Base-by-base conservation (phyloP, 2,329 filamentous ascomycete species). In the Pleoardoris graminearum region DNA sequence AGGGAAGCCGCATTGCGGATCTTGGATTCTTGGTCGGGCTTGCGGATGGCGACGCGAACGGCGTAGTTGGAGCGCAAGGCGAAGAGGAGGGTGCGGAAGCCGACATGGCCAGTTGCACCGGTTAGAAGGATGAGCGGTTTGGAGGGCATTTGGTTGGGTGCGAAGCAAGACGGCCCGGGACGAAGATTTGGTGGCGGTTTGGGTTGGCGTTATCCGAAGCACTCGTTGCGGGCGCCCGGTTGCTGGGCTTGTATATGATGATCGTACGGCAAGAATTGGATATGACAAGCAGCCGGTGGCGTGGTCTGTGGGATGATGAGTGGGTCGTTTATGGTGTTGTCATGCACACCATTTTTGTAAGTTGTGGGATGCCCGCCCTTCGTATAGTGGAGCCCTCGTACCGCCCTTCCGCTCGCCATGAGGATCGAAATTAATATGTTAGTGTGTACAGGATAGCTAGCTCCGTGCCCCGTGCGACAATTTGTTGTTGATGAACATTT, bases 41-140 rank as follows among this genome's bases (percentile, higher is more conserved):
- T 32, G 41, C 41, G 41, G 41, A 43, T 43, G n/a, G 41, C 11
- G 41, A 43, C 10, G 41, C 41, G 41, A 27, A 43, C 41, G 27
- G 41, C 25, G 16, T 43, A 32, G 41, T 32, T 22, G 11, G 41
- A 7, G 7, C 27, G 41, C 3, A 43, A 16, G 27, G 41, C 42
- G 19, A 33, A 22, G 27, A 33, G 4, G 42, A 33, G 42, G 11
- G 27, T 45, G 17, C 42, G 42, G 42, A 45, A 45, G 30, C 42
- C 29, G 30, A 45, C 25, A 23, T 45, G 42, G 12, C 42, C 42
- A 7, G 42, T 35, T 46, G 43, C 30, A 7, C 43, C 43, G 30
- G 30, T 36, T 6, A 36, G 19, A 21, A 35, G 29, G 21, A 35
- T 46, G 29, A 46, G 30, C 12, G 19, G 12, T 33, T 46, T 46